Evolutionary conservation across 139 green algal genomes (phyloP).

Genomic region (Chlamydomonas incerta): DNA sequence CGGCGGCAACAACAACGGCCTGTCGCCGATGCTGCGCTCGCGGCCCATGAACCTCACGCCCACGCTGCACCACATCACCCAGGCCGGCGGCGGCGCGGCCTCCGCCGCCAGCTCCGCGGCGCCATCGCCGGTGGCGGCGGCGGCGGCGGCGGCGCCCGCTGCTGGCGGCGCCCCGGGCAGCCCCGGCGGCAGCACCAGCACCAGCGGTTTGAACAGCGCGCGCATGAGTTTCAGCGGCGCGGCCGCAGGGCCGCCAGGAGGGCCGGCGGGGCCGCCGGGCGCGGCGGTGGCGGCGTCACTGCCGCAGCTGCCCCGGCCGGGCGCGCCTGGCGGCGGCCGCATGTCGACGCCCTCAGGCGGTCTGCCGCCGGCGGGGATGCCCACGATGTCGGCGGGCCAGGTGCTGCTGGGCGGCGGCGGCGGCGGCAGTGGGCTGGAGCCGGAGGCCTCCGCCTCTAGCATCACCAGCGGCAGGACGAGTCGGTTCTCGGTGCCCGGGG

Average conservation of each 20-base stretch:
- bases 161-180: neutral
- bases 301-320: too few relatives aligned
- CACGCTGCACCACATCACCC: constrained; percentile 9
- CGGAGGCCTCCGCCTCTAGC: too few relatives aligned
- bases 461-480: too few relatives aligned
- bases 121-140: neutral
- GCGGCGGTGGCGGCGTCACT: too few relatives aligned
- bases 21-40: constrained; percentile 25
- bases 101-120: neutral
- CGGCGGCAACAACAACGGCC: neutral
- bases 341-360: constrained; percentile 3
- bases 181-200: neutral
- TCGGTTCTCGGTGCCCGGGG: too few relatives aligned
- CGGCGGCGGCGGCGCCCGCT: neutral
- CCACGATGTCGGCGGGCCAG: neutral
- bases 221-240: too few relatives aligned
- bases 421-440: too few relatives aligned
- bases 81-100: neutral
- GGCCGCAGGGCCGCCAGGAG: too few relatives aligned
- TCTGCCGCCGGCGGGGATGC: neutral
- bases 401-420: too few relatives aligned
- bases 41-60: constrained; percentile 22
- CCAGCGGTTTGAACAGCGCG: neutral
- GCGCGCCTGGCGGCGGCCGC: neutral
- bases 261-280: too few relatives aligned